Conservation (phyloP, 805 yeast genomes). For the Starmerella tilneyi region DNA sequence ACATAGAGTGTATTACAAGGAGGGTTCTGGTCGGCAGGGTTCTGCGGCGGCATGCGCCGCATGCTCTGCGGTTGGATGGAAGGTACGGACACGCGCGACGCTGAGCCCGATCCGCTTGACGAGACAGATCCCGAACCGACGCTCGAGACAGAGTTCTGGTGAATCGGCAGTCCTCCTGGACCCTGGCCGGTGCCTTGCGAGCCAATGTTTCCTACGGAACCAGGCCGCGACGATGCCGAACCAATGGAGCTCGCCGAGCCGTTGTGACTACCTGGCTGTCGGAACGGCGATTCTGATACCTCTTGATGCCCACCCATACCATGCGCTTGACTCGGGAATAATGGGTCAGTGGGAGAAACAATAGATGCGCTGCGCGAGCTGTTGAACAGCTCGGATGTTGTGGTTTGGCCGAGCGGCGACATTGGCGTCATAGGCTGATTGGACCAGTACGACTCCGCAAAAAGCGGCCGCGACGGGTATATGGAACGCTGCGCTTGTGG, state of each 20-base stretch:
- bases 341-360: conserved; percentile 16
- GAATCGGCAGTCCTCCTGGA: background rate
- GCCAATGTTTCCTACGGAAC: conserved; percentile 22
- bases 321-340: background rate
- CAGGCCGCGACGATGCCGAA: background rate
- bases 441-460: conserved; percentile 22
- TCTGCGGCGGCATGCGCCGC: conserved; percentile 44
- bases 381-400: conserved; percentile 9
- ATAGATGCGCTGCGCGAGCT: conserved; percentile 16
- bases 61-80: conserved; percentile 1
- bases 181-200: no score
- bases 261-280: conserved; percentile 1
- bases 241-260: background rate
- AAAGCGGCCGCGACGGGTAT: conserved; percentile 18
- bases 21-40: conserved; percentile 98
- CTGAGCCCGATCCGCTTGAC: conserved; percentile 4
- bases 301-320: background rate
- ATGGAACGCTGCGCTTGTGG: conserved; percentile 13
- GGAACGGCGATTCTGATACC: conserved; percentile 2
- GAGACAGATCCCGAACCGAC: conserved; percentile 1
- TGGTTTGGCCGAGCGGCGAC: conserved; percentile 15
- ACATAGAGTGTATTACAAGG: conserved; percentile 96
- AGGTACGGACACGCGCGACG: conserved; percentile 2
- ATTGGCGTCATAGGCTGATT: conserved; percentile 20
- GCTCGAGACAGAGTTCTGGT: conserved; percentile 1